These are phyloP conservation scores for Boletus sp. DNA, from an alignment of 1,284 basidiomycete genomes.

Conservation along the genomic window DNA sequence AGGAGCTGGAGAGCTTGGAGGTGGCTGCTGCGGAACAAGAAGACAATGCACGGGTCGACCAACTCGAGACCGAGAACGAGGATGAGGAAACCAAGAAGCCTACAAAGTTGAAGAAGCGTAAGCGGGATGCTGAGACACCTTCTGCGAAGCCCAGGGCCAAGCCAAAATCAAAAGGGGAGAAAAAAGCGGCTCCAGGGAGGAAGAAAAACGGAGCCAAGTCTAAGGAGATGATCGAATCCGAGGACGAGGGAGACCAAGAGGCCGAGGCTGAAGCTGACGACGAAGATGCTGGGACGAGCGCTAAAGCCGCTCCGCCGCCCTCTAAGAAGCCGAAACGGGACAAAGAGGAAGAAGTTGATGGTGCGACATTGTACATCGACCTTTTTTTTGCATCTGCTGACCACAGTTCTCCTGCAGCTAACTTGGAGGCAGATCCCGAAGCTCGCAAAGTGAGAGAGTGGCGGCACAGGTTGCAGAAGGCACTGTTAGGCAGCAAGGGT, in stretches of 20 bases:
- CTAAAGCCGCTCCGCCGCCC: slow-evolving; percentile 56
- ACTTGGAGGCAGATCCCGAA: slow-evolving; percentile 61
- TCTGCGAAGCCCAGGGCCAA: slow-evolving; percentile 42
- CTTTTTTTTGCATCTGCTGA: slow-evolving; percentile 10
- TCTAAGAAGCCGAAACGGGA: slow-evolving; percentile 65
- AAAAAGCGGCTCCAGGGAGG: slow-evolving; percentile 35
- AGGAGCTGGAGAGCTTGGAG: slow-evolving; percentile 45
- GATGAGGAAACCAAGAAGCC: slow-evolving; percentile 49
- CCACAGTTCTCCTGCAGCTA: slow-evolving; percentile 32
- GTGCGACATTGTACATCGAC: slow-evolving; percentile 26
- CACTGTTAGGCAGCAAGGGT: slow-evolving; percentile 61
- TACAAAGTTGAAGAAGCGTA: slow-evolving; percentile 57
- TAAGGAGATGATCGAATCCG: slow-evolving; percentile 66
- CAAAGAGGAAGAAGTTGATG: slow-evolving; percentile 60
- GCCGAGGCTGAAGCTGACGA: slow-evolving; percentile 46
- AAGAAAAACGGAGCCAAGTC: slow-evolving; percentile 62
- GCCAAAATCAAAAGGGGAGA: slow-evolving; percentile 35
- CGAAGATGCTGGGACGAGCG: slow-evolving; percentile 50
- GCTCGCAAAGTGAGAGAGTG: slow-evolving; percentile 72
- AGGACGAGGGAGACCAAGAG: slow-evolving; percentile 49
- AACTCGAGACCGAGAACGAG: slow-evolving; percentile 54
- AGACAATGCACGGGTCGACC: slow-evolving; percentile 65
- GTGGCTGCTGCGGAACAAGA: slow-evolving; percentile 52
- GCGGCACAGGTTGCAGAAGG: slow-evolving; percentile 80
- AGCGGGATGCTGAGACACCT: slow-evolving; percentile 45